phyloP scores from a whole-genome alignment of 371 early-diverging fungal genomes.

The Umbelopsis sp. region DNA sequence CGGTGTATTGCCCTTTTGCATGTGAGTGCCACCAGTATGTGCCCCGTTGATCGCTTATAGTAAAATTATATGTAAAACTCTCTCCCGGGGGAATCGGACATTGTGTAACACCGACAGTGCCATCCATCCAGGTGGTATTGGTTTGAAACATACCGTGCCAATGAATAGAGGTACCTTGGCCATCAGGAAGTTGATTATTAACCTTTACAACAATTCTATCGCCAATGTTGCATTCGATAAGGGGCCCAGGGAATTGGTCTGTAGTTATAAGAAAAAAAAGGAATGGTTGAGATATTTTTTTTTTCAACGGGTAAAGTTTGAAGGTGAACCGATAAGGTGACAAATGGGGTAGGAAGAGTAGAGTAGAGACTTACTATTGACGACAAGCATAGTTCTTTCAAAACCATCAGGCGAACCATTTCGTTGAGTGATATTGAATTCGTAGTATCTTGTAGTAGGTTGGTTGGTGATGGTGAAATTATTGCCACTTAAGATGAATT shows the following conservation, averaged over 20 bases:
- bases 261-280: neutral
- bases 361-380: constrained; percentile 34
- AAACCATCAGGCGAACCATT: constrained; percentile 43
- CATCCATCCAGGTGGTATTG: constrained; percentile 38
- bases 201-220: constrained; percentile 45
- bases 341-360: too few species aligned
- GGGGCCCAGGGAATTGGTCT: constrained; percentile 46
- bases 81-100: constrained; percentile 34
- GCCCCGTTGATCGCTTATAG: constrained; percentile 34
- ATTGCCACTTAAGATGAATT: constrained; percentile 24
- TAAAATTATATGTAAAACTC: constrained; percentile 37
- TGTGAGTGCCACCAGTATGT: constrained; percentile 54
- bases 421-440: constrained; percentile 30
- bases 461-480: constrained; percentile 27
- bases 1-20: constrained; percentile 36
- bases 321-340: too few species aligned
- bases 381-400: constrained; percentile 37
- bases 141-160: constrained; percentile 46
- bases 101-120: constrained; percentile 28
- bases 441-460: constrained; percentile 32
- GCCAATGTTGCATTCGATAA: constrained; percentile 43
- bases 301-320: too few species aligned
- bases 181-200: constrained; percentile 37
- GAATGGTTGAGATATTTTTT: too few species aligned
- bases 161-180: constrained; percentile 31